Percentiles rank a stretch among this genome's conserved stretches.
phyloP scores from a whole-genome alignment of 2,329 filamentous ascomycete genomes.

The Xylaria multiplex region DNA sequence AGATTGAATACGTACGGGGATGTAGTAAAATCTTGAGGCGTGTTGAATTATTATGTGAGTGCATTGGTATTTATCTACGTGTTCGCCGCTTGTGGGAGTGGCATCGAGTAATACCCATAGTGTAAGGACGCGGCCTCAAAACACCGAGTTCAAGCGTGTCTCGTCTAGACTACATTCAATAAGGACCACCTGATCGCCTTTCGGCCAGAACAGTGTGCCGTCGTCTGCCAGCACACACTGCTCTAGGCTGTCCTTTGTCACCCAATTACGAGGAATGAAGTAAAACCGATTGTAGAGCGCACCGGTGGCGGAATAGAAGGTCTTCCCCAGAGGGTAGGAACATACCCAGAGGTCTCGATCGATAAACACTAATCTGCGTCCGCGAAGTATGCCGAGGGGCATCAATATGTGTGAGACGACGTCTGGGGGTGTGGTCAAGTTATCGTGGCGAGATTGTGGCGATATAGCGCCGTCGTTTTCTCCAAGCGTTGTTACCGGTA shows the following conservation, averaged over 20 bases:
- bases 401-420: conserved; percentile 10
- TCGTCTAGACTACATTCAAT: conserved; percentile 18
- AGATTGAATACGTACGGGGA: no score
- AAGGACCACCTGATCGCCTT: conserved; percentile 13
- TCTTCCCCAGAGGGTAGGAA: conserved; percentile 5
- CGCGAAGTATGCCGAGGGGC: conserved; percentile 19
- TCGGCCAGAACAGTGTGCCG: conserved; percentile 20
- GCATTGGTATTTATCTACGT: no score
- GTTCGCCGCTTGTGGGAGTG: no score
- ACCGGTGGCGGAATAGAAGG: conserved; percentile 2
- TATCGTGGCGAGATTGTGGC: not conserved
- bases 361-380: no score
- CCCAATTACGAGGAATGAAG: conserved; percentile 17
- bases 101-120: no score
- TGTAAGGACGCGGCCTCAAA: no score
- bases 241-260: conserved; percentile 13
- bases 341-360: conserved; percentile 14
- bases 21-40: no score
- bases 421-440: not conserved
- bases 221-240: conserved; percentile 13
- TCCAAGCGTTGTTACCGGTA: not conserved
- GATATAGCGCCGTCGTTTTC: not conserved
- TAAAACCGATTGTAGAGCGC: conserved; percentile 17
- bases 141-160: conserved; percentile 7
- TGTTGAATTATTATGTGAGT: no score